phyloP scores from a whole-genome alignment of 2,329 filamentous ascomycete species.

The Daldinia eschscholtzii region DNA sequence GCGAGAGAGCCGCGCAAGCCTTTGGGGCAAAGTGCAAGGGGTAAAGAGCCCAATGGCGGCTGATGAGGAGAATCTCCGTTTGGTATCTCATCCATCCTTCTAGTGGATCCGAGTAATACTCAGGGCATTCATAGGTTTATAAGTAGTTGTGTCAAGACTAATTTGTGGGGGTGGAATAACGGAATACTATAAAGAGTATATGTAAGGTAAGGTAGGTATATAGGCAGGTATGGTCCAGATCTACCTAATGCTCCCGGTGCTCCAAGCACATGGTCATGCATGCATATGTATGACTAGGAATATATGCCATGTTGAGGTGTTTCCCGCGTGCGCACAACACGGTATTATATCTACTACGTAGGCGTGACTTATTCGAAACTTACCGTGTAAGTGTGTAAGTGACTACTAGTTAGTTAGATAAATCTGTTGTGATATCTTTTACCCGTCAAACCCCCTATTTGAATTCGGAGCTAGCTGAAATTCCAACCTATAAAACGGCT shows the following conservation, averaged over 20 bases:
- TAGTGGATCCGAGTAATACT: neutral
- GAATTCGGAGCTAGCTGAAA: neutral
- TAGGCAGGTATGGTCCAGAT: slow-evolving; percentile 8
- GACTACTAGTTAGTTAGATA: no score
- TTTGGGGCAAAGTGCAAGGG: neutral
- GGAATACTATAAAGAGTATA: neutral
- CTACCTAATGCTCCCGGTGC: slow-evolving; percentile 16
- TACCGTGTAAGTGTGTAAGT: no score
- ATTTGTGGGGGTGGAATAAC: neutral
- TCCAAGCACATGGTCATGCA: slow-evolving; percentile 4
- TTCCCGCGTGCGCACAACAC: neutral
- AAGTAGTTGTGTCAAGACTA: neutral
- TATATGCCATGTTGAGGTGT: slow-evolving; percentile 8
- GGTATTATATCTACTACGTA: slow-evolving; percentile 3
- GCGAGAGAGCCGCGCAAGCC: slow-evolving; percentile 4
- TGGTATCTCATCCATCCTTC: neutral
- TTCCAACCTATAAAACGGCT: slow-evolving; percentile 1
- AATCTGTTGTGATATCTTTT: slow-evolving; percentile 3
- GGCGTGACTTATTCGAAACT: neutral
- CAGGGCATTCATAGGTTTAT: slow-evolving; percentile 3
- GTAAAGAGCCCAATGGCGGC: neutral
- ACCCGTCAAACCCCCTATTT: neutral
- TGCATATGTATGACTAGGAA: slow-evolving; percentile 11
- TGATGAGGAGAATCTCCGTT: neutral
- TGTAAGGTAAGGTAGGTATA: no score